Conservation (phyloP, 176 grass and related monocot genomes). For the Carex myosuroides region DNA sequence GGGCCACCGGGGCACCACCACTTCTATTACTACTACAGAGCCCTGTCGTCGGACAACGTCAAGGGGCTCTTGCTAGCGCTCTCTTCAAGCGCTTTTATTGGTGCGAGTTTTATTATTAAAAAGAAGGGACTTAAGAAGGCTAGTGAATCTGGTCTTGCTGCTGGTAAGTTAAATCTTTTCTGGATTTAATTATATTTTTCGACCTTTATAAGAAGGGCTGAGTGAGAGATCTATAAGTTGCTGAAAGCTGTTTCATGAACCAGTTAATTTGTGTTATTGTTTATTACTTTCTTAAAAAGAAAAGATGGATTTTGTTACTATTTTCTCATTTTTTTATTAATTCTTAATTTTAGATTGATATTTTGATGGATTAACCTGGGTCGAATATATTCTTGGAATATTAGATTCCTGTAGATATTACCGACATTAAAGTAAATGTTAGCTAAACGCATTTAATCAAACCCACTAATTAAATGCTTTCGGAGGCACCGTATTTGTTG, state of each 20-base stretch:
- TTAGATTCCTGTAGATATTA: neutral
- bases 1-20: neutral
- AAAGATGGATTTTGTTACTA: no score
- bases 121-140: constrained; percentile 80
- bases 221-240: neutral
- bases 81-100: constrained; percentile 82
- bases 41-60: constrained; percentile 45
- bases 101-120: constrained; percentile 94
- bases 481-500: neutral
- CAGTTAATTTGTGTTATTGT: neutral
- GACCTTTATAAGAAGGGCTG: neutral
- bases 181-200: neutral
- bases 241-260: neutral
- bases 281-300: no score
- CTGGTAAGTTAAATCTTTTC: constrained; percentile 40
- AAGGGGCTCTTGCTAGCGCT: constrained; percentile 66
- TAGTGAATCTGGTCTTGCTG: constrained; percentile 48
- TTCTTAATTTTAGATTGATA: neutral
- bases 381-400: neutral
- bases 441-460: neutral
- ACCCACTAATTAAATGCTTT: neutral
- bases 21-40: constrained; percentile 8
- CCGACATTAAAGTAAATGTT: neutral
- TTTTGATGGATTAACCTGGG: neutral
- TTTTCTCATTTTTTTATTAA: neutral